A percentile compares a stretch with the other conserved stretches of the same genome.
Evolutionary conservation across 148 eudicot species (phyloP).

Genomic region (Spergularia bocconei): DNA sequence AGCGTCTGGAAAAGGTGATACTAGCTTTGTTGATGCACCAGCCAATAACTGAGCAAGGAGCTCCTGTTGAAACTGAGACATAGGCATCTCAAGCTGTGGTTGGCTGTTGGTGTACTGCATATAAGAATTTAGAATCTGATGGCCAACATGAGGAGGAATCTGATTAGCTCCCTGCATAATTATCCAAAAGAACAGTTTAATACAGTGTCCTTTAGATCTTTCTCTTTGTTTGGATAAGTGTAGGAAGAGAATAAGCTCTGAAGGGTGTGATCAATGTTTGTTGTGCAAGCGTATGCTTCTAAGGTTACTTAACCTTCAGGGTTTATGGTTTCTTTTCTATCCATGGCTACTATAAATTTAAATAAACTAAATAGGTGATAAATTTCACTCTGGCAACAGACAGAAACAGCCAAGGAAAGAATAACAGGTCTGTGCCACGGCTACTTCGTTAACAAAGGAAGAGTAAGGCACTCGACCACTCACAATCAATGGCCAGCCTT

Average conservation of each 20-base stretch:
- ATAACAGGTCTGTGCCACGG: too few species aligned
- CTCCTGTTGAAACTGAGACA: constrained; percentile 22
- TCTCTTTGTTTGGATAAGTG: too few species aligned
- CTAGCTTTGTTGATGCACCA: constrained; percentile 10
- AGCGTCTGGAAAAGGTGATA: constrained; percentile 10
- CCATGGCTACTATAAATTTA: too few species aligned
- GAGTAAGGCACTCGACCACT: not conserved
- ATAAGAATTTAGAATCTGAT: constrained; percentile 22
- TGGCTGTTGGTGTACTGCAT: constrained; percentile 13
- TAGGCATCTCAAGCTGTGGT: not conserved
- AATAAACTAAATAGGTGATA: not conserved
- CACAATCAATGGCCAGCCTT: constrained; percentile 24
- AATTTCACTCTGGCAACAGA: not conserved
- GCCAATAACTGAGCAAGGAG: constrained; percentile 20
- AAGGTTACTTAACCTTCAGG: too few species aligned
- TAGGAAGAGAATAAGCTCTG: too few species aligned
- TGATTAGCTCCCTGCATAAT: constrained; percentile 33
- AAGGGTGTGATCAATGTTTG: too few species aligned
- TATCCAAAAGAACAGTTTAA: not conserved
- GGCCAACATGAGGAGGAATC: constrained; percentile 15
- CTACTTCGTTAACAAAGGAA: not conserved
- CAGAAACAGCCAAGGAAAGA: not conserved
- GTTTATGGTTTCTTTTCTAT: too few species aligned
- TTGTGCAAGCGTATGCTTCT: too few species aligned
- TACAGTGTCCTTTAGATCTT: too few species aligned